phyloP scores from a whole-genome alignment of 495 filamentous ascomycete genomes.

The Friedmanniomyces simplex region DNA sequence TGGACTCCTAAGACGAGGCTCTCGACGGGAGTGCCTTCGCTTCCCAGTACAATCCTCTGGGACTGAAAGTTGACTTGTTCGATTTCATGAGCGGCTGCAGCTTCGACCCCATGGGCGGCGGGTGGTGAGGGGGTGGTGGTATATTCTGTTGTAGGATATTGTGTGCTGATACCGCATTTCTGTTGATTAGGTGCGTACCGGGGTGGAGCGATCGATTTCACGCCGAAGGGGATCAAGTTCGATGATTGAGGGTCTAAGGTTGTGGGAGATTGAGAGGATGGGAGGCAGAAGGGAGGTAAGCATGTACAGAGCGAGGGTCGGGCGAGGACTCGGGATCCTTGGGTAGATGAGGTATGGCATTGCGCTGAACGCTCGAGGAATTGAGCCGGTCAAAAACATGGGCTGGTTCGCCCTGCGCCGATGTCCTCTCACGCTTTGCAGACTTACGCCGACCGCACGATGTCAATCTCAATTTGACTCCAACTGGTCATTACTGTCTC shows the following conservation, averaged over 20 bases:
- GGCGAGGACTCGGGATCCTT: too few relatives aligned
- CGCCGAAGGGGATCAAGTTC: slow-evolving; percentile 28
- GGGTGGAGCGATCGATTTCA: slow-evolving; percentile 71
- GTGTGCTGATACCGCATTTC: neutral
- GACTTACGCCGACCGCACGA: too few relatives aligned
- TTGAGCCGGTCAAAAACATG: too few relatives aligned
- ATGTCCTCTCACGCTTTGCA: too few relatives aligned
- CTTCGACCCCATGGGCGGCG: slow-evolving; percentile 1
- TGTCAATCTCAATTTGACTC: too few relatives aligned
- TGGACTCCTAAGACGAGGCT: too few relatives aligned
- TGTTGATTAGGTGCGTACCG: slow-evolving; percentile 48
- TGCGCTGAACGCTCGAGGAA: too few relatives aligned
- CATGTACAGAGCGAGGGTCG: neutral
- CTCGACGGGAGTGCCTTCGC: neutral
- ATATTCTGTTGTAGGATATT: neutral
- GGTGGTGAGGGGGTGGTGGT: neutral
- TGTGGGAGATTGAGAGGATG: neutral
- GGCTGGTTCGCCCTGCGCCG: too few relatives aligned
- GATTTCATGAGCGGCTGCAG: neutral
- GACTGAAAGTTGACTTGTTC: neutral
- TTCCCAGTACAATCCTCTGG: neutral
- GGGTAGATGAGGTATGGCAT: too few relatives aligned
- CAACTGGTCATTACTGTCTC: too few relatives aligned
- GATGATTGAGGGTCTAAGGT: slow-evolving; percentile 19
- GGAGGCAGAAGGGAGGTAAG: neutral